Evolutionary conservation across 495 filamentous ascomycete species (phyloP), one percentile per base, ranked within the genome.

Genomic region (Penicillium silybi): DNA sequence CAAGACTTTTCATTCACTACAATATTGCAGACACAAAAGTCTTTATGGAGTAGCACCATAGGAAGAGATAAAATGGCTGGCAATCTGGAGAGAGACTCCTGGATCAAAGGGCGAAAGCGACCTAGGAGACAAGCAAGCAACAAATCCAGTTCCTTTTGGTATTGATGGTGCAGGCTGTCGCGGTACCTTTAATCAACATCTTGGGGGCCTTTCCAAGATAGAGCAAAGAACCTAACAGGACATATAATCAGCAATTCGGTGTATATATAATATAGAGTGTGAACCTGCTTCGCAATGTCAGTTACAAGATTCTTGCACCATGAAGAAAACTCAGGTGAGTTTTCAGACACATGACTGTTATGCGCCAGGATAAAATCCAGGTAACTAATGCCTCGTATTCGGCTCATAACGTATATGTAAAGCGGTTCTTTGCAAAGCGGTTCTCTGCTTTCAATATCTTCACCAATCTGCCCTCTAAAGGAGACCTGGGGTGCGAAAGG

Each of bases 11-110:
- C 58, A 23, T 74, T 57, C 1, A 73, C 69, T 17, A 72, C 66
- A 45, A 74, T 66, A 48, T 74, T 74, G 58, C 49, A 69, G 17
- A 49, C 37, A 22, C 66, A 61, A 50, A 74, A 68, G 48, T 68
- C 69, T 39, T 41, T 42, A 41, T 72, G 67, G 10, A 73, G 60
- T 15, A 75, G 61, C 9, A 70, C 70, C 57, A 66, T 71, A 11
- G 68, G 70, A 6, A 74, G 60, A 18, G 66, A 69, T 25, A 68
- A 46, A 46, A 71, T 69, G 16, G 39, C 41, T 3, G 61, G 50
- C 26, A 72, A 48, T n/a, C 60, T 59, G 25, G 54, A 45, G 34
- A 73, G 46, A 46, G 51, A 62, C 1, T 52, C 49, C 3, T 59
- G 57, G 23, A 72, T 67, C 6, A 67, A 57, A 1, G 62, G 56